Percentiles rank a stretch among this genome's conserved stretches.
These are phyloP conservation scores for Iris macrosiphon DNA, from an alignment of 106 monocot species.

Conservation along the genomic window DNA sequence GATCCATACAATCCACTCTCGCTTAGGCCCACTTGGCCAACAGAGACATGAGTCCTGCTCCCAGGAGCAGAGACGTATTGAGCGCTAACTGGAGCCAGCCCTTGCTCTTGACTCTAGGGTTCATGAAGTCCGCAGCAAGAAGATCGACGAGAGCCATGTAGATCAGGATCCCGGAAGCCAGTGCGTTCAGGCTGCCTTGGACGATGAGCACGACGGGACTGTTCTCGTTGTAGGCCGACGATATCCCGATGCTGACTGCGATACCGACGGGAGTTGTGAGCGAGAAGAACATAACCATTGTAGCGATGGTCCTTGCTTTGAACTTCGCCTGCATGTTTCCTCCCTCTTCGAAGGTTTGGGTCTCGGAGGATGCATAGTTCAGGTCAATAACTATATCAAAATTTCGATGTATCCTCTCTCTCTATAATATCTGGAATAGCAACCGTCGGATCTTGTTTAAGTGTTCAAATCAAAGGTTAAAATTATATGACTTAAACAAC, in stretches of 20 bases:
- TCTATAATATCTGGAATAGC: too few species aligned
- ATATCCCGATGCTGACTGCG: conserved; percentile 17
- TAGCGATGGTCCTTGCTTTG: conserved; percentile 5
- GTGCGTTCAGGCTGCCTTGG: conserved; percentile 13
- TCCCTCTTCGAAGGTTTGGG: conserved; percentile 31
- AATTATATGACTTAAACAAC: too few species aligned
- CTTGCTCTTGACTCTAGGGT: conserved; percentile 11
- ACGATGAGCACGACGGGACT: conserved; percentile 21
- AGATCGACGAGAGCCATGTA: conserved; percentile 27
- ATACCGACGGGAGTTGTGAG: conserved; percentile 17
- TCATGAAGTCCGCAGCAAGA: conserved; percentile 24
- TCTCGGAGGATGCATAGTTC: conserved; percentile 29
- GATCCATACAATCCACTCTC: too few species aligned
- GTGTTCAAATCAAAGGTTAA: too few species aligned
- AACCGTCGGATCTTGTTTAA: too few species aligned
- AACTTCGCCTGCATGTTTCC: conserved; percentile 11
- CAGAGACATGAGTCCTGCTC: conserved; percentile 21
- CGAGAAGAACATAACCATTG: conserved; percentile 17
- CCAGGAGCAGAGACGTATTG: conserved; percentile 1
- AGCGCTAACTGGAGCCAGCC: background rate
- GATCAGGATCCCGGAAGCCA: conserved; percentile 18
- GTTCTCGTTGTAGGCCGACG: conserved; percentile 16
- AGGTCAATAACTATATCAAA: conserved; percentile 1
- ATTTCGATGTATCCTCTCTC: background rate
- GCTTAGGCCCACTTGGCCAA: conserved; percentile 24